Percentiles rank a stretch among this genome's conserved stretches.
phyloP scores from a whole-genome alignment of 768 basidiomycete species.

The button mushroom (Agaricus bisporus) region DNA sequence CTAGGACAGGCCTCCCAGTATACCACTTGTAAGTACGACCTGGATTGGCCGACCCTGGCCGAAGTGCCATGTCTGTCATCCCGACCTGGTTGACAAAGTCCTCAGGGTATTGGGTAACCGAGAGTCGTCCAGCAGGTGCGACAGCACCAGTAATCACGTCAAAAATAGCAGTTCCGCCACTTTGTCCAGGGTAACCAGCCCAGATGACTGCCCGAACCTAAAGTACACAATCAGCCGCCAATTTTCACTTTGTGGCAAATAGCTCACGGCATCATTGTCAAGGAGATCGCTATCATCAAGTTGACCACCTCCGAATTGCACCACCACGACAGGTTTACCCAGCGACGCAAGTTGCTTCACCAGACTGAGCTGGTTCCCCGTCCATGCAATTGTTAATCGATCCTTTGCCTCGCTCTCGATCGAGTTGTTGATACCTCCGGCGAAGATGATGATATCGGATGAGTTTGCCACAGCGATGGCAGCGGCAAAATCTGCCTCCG shows the following conservation, averaged over 20 bases:
- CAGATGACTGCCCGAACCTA: slow-evolving; percentile 50
- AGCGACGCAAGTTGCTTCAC: slow-evolving; percentile 36
- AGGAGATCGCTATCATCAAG: slow-evolving; percentile 44
- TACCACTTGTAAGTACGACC: slow-evolving; percentile 59
- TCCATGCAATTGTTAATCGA: slow-evolving; percentile 45
- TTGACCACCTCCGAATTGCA: slow-evolving; percentile 55
- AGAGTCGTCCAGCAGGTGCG: slow-evolving; percentile 50
- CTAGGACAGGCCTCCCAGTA: slow-evolving; percentile 41
- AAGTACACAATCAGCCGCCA: not conserved
- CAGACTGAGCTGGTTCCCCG: slow-evolving; percentile 48
- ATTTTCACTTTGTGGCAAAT: not conserved
- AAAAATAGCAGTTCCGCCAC: slow-evolving; percentile 46
- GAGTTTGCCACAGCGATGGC: slow-evolving; percentile 42
- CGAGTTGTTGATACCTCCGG: slow-evolving; percentile 47
- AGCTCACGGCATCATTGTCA: slow-evolving; percentile 31
- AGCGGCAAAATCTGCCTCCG: slow-evolving; percentile 39
- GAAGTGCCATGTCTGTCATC: slow-evolving; percentile 56
- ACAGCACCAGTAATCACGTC: slow-evolving; percentile 46
- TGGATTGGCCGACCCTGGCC: slow-evolving; percentile 40
- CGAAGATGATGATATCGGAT: slow-evolving; percentile 46
- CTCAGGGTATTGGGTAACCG: slow-evolving; percentile 48
- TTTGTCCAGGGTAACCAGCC: slow-evolving; percentile 54
- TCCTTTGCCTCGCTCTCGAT: slow-evolving; percentile 45
- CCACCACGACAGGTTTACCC: slow-evolving; percentile 45
- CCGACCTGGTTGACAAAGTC: slow-evolving; percentile 39